Conservation (phyloP, 441 rosid species). For the Adansonia grandidieri region DNA sequence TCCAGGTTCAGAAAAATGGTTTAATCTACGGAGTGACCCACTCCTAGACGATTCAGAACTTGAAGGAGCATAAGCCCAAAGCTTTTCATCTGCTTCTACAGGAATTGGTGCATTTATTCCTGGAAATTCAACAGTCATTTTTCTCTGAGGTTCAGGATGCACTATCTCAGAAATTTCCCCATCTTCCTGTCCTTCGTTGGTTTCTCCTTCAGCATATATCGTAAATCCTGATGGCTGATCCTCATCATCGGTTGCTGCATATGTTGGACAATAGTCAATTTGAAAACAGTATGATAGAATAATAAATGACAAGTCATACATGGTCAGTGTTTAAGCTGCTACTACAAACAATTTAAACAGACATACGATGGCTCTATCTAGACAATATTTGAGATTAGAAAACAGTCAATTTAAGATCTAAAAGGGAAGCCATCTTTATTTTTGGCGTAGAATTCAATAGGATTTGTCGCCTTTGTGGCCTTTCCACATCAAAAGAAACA, state of each 20-base stretch:
- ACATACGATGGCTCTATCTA: neutral
- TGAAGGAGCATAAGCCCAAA: slow-evolving; percentile 64
- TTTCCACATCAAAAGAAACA: neutral
- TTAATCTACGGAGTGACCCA: slow-evolving; percentile 38
- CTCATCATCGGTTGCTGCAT: slow-evolving; percentile 59
- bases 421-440: neutral
- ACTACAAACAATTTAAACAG: neutral
- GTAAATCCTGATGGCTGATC: slow-evolving; percentile 79
- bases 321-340: neutral
- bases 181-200: slow-evolving; percentile 61
- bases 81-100: slow-evolving; percentile 66
- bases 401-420: neutral
- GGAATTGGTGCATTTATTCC: slow-evolving; percentile 93
- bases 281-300: slow-evolving; percentile 14
- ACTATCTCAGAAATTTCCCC: slow-evolving; percentile 65
- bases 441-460: slow-evolving; percentile 6
- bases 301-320: neutral
- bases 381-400: neutral
- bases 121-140: slow-evolving; percentile 70
- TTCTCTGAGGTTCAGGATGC: slow-evolving; percentile 48
- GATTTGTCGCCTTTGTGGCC: neutral
- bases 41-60: slow-evolving; percentile 42
- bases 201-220: slow-evolving; percentile 70
- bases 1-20: slow-evolving; percentile 44
- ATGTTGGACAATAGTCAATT: slow-evolving; percentile 17